Conservation (phyloP, 805 yeast species). For the Starmerella geochares region DNA sequence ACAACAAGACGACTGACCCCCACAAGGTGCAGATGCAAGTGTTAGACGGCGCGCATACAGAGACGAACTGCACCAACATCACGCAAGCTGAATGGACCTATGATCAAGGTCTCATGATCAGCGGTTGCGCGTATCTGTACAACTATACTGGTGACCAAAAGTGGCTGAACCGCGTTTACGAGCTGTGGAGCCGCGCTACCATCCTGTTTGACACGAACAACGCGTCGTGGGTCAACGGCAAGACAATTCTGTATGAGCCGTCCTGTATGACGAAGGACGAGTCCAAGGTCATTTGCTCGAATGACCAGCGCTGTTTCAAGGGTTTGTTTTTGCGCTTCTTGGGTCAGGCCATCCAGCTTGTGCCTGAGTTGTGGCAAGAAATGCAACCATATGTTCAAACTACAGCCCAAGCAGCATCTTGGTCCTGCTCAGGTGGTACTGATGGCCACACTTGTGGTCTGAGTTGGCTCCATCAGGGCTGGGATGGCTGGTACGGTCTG, state of each 20-base stretch:
- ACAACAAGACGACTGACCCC: conserved; percentile 34
- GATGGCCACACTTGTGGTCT: conserved; percentile 86
- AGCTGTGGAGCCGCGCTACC: conserved; percentile 42
- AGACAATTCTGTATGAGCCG: conserved; percentile 60
- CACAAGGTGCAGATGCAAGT: conserved; percentile 19
- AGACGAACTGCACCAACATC: conserved; percentile 50
- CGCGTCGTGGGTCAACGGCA: conserved; percentile 25
- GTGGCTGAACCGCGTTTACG: conserved; percentile 57
- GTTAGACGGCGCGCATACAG: conserved; percentile 33
- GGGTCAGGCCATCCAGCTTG: conserved; percentile 62
- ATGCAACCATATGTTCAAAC: conserved; percentile 37
- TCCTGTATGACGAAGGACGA: conserved; percentile 57
- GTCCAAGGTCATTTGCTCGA: conserved; percentile 46
- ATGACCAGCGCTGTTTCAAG: conserved; percentile 86
- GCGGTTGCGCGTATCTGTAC: conserved; percentile 74
- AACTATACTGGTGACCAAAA: conserved; percentile 53
- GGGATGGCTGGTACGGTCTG: conserved; percentile 69
- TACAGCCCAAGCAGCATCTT: conserved; percentile 66
- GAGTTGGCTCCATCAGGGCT: conserved; percentile 56
- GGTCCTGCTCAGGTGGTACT: conserved; percentile 73
- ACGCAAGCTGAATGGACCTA: conserved; percentile 70
- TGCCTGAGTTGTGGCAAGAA: conserved; percentile 41
- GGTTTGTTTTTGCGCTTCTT: conserved; percentile 69
- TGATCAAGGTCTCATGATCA: conserved; percentile 67
- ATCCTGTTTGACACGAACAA: conserved; percentile 38